A percentile compares a stretch with the other conserved stretches of the same genome.
phyloP scores from a whole-genome alignment of 768 basidiomycete genomes.

The Rhizopogon rudus region DNA sequence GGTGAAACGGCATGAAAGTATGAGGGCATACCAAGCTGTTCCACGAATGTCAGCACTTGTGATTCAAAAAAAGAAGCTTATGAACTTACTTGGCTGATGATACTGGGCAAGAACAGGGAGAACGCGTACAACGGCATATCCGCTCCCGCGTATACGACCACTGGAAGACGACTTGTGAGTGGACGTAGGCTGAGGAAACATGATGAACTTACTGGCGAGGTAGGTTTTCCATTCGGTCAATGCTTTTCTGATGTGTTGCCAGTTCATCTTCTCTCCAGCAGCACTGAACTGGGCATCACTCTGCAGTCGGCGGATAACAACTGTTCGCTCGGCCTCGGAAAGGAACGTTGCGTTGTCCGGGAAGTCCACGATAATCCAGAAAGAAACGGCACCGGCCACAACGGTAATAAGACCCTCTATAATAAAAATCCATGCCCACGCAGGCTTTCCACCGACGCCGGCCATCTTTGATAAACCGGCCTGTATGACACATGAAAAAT shows the following conservation, averaged over 20 bases:
- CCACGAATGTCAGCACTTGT: background rate
- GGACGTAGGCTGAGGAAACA: background rate
- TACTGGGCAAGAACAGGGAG: constrained; percentile 72
- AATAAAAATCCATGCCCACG: constrained; percentile 73
- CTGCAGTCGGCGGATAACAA: constrained; percentile 63
- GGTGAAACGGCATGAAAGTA: background rate
- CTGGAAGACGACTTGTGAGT: constrained; percentile 25
- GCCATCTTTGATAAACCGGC: constrained; percentile 68
- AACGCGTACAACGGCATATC: constrained; percentile 75
- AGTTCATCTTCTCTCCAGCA: constrained; percentile 55
- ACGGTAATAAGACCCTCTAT: constrained; percentile 66
- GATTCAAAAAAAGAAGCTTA: background rate
- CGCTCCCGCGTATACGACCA: constrained; percentile 49
- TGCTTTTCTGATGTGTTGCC: constrained; percentile 56
- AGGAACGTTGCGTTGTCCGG: constrained; percentile 79
- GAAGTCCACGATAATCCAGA: constrained; percentile 80
- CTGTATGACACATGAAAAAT: constrained; percentile 13
- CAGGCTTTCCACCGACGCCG: constrained; percentile 63
- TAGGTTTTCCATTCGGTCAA: constrained; percentile 74
- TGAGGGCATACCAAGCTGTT: constrained; percentile 37
- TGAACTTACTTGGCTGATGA: constrained; percentile 58
- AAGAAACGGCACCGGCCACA: constrained; percentile 59
- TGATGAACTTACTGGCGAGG: constrained; percentile 24
- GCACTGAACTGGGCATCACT: constrained; percentile 68
- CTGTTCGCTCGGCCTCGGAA: constrained; percentile 61